phyloP scores from a whole-genome alignment of 108 stramenopile species.

The Cyclotella cryptica region DNA sequence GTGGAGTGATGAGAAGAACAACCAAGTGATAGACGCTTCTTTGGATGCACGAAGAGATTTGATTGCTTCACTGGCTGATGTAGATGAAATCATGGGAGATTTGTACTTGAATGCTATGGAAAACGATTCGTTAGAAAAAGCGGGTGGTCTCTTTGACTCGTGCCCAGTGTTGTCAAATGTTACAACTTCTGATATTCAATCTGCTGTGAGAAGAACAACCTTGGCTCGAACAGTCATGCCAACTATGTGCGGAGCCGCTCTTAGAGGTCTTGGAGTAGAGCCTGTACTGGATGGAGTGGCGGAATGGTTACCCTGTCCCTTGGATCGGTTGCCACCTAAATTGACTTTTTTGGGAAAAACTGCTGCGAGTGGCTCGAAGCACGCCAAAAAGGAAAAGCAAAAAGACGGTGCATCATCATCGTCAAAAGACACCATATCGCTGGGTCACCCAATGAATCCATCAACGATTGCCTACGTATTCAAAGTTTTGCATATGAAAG shows the following conservation, averaged over 20 bases:
- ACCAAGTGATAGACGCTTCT: constrained; percentile 58
- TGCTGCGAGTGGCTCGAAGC: background rate
- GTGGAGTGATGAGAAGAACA: constrained; percentile 42
- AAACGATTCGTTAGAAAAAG: constrained; percentile 39
- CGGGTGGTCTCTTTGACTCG: background rate
- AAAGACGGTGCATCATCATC: background rate
- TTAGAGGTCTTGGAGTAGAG: constrained; percentile 94
- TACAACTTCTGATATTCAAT: constrained; percentile 67
- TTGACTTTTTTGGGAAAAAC: constrained; percentile 52
- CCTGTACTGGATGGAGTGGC: constrained; percentile 93
- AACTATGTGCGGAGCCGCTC: constrained; percentile 85
- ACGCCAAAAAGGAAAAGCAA: constrained; percentile 16
- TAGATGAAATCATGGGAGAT: constrained; percentile 86
- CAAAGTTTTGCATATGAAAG: constrained; percentile 93
- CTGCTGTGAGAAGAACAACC: constrained; percentile 78
- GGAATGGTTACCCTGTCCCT: constrained; percentile 93
- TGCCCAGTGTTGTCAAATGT: constrained; percentile 46
- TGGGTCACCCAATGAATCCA: constrained; percentile 83
- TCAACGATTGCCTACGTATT: constrained; percentile 84
- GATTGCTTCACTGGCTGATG: constrained; percentile 76
- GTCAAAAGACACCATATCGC: constrained; percentile 35
- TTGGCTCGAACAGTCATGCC: constrained; percentile 69
- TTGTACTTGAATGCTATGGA: constrained; percentile 71
- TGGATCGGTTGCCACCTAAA: constrained; percentile 82
- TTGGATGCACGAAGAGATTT: constrained; percentile 66